Conservation (phyloP, 2,329 filamentous ascomycete genomes). For the Clonostachys rhizophaga region DNA sequence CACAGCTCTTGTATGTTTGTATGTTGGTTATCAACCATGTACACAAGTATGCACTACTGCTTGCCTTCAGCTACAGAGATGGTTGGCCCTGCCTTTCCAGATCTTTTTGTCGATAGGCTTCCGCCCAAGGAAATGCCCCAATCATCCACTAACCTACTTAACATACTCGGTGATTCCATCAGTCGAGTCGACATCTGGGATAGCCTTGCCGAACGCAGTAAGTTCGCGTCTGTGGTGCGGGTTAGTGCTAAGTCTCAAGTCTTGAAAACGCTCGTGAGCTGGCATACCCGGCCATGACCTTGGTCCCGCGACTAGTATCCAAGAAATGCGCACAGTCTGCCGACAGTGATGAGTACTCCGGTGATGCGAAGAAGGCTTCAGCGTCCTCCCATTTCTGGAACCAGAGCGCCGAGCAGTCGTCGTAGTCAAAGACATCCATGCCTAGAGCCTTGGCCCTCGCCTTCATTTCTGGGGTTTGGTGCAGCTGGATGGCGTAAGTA, state of each 20-base stretch:
- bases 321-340: conserved; percentile 8
- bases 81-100: no score
- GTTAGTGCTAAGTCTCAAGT: not conserved
- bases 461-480: conserved; percentile 9
- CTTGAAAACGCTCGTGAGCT: not conserved
- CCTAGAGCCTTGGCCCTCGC: conserved; percentile 4
- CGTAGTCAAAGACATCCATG: conserved; percentile 8
- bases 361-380: conserved; percentile 7
- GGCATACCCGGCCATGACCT: conserved; percentile 7
- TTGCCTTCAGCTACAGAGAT: no score
- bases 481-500: conserved; percentile 4
- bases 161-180: conserved; percentile 5
- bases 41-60: no score
- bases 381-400: conserved; percentile 8
- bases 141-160: no score
- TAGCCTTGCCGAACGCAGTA: conserved; percentile 6
- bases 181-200: conserved; percentile 5
- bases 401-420: conserved; percentile 11
- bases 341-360: conserved; percentile 2
- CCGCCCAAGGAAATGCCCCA: no score
- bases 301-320: conserved; percentile 4
- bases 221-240: conserved; percentile 4
- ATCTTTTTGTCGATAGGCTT: no score
- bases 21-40: no score
- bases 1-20: no score